Percentiles rank a stretch among this genome's conserved stretches.
These are phyloP conservation scores for Venturia oleaginea DNA, from an alignment of 2,329 filamentous ascomycete species.

Conservation along the genomic window DNA sequence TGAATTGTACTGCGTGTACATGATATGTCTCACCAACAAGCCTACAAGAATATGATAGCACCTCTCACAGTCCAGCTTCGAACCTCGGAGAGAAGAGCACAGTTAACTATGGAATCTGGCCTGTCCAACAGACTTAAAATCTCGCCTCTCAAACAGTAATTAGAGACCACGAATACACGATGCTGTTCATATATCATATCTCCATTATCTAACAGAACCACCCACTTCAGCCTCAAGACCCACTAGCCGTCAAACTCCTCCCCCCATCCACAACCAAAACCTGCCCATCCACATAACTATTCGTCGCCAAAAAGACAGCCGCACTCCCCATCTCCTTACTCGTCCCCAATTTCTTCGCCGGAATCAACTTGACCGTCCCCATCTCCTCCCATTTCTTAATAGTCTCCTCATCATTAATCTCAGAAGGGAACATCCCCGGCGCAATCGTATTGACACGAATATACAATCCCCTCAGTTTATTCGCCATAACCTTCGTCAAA, in stretches of 20 bases:
- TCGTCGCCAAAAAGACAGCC: constrained; percentile 2
- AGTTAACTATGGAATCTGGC: no score
- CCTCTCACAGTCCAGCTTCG: no score
- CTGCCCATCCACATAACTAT: not conserved
- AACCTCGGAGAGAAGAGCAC: no score
- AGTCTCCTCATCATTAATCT: constrained; percentile 35
- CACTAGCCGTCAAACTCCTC: constrained; percentile 2
- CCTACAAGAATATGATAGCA: no score
- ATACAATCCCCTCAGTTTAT: constrained; percentile 46
- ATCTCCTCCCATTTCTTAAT: not conserved
- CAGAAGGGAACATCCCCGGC: constrained; percentile 52
- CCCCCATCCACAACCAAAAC: constrained; percentile 2
- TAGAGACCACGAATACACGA: no score
- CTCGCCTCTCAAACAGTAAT: no score
- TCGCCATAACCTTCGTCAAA: constrained; percentile 60
- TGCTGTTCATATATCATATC: no score
- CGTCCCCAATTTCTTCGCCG: not conserved
- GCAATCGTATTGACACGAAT: constrained; percentile 11
- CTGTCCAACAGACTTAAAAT: no score
- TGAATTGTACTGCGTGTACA: no score
- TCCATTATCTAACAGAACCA: no score
- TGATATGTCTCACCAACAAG: no score
- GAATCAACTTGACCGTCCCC: not conserved
- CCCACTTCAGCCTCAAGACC: not conserved
- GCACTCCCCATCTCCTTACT: not conserved